Evolutionary conservation across 2,329 filamentous ascomycete genomes (phyloP).

Genomic region (Venturiaceae sp.): DNA sequence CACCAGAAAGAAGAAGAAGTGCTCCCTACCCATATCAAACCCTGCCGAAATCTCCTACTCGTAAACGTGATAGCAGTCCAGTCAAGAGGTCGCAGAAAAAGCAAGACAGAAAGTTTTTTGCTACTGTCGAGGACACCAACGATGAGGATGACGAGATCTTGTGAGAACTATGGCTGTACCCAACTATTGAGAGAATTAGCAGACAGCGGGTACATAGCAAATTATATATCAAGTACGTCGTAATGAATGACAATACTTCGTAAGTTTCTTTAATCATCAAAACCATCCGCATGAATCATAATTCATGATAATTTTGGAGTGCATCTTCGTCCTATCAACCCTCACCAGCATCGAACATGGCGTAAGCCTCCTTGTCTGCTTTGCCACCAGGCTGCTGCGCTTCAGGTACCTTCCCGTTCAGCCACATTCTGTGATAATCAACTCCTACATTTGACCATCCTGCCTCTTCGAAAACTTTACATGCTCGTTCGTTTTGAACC

Average conservation of each 20-base stretch:
- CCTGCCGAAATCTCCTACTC: not conserved
- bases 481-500: constrained; percentile 18
- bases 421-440: constrained; percentile 29
- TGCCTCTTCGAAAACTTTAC: constrained; percentile 21
- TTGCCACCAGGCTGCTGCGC: constrained; percentile 21
- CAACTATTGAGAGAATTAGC: too few species aligned
- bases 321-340: constrained; percentile 11
- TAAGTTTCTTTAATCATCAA: too few species aligned
- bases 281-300: too few species aligned
- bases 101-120: not conserved
- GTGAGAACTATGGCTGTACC: too few species aligned
- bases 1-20: not conserved
- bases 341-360: constrained; percentile 24
- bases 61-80: not conserved
- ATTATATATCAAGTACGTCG: too few species aligned
- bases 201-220: too few species aligned
- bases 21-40: not conserved
- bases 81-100: not conserved
- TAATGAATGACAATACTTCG: too few species aligned
- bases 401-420: constrained; percentile 18
- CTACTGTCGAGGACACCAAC: not conserved
- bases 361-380: constrained; percentile 21
- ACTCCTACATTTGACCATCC: constrained; percentile 21
- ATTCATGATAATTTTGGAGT: not conserved
- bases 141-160: not conserved